Conservation (phyloP, 495 filamentous ascomycete genomes). For the Penicillium goetzii region DNA sequence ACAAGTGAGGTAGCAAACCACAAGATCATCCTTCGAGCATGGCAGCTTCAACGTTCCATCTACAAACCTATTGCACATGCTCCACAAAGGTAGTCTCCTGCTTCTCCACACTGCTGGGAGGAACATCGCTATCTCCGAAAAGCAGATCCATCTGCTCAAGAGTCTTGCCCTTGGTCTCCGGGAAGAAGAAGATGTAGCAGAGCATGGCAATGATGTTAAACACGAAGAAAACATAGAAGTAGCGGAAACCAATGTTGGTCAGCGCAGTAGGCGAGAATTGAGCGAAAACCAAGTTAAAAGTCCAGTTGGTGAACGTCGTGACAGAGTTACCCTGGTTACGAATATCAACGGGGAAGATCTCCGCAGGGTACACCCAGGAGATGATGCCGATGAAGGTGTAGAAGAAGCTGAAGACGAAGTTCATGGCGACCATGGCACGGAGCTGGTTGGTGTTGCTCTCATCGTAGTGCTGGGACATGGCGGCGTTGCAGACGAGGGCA, state of each 20-base stretch:
- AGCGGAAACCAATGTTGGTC: slow-evolving; percentile 48
- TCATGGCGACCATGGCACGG: slow-evolving; percentile 54
- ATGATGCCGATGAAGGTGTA: slow-evolving; percentile 55
- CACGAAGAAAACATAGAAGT: slow-evolving; percentile 54
- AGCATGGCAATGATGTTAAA: slow-evolving; percentile 48
- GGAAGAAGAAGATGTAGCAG: slow-evolving; percentile 49
- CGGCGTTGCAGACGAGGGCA: slow-evolving; percentile 48
- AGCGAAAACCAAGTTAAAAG: slow-evolving; percentile 54
- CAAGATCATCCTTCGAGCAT: not conserved
- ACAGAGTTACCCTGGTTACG: slow-evolving; percentile 54
- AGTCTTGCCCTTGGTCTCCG: slow-evolving; percentile 54
- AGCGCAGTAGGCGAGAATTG: slow-evolving; percentile 56
- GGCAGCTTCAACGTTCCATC: not conserved
- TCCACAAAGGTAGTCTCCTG: slow-evolving; percentile 9
- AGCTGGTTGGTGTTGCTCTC: slow-evolving; percentile 38
- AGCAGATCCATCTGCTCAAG: slow-evolving; percentile 58
- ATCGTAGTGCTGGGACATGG: slow-evolving; percentile 34
- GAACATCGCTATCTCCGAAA: slow-evolving; percentile 43
- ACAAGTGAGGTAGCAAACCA: not conserved
- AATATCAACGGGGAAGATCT: slow-evolving; percentile 58
- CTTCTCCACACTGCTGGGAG: not conserved
- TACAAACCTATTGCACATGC: slow-evolving; percentile 6
- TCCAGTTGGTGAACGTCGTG: slow-evolving; percentile 56
- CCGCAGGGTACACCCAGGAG: slow-evolving; percentile 59
- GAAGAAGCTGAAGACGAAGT: slow-evolving; percentile 54